Conservation (phyloP, 305 asterid genomes). For the Stenogyne calaminthoides region DNA sequence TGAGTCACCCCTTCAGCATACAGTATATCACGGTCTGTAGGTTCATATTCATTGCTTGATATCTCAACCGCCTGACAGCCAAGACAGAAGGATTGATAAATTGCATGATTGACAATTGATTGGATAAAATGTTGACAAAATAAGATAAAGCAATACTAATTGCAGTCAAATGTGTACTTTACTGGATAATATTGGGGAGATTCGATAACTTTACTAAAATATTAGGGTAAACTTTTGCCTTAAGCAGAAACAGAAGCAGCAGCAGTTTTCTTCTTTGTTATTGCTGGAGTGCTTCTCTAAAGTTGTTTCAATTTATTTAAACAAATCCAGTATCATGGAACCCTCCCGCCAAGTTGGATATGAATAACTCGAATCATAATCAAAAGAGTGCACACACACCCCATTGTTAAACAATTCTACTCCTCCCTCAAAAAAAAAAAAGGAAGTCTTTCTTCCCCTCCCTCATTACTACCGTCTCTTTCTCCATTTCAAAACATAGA, state of each 20-base stretch:
- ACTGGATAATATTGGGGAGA: neutral
- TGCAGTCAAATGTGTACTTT: neutral
- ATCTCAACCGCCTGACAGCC: constrained; percentile 81
- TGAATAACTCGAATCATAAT: neutral
- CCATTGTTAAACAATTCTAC: neutral
- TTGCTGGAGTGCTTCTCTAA: no score
- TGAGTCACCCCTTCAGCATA: constrained; percentile 96
- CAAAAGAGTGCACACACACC: neutral
- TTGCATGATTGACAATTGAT: neutral
- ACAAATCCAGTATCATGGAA: neutral
- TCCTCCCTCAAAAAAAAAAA: neutral
- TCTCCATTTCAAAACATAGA: neutral
- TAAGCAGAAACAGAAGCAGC: no score
- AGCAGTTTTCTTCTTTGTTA: no score
- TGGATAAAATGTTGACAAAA: neutral
- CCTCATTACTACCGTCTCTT: neutral
- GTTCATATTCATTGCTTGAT: constrained; percentile 96
- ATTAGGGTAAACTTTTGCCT: no score
- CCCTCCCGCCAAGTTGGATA: neutral
- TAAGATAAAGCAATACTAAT: neutral
- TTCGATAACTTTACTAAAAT: neutral
- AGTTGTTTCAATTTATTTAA: no score
- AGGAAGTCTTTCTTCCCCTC: neutral
- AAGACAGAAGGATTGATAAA: constrained; percentile 12
- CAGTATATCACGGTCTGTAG: constrained; percentile 85